Percentiles rank a stretch among this genome's conserved stretches.
Conservation (phyloP, 2,329 filamentous ascomycete genomes). For the Cyclaneusma minus region DNA sequence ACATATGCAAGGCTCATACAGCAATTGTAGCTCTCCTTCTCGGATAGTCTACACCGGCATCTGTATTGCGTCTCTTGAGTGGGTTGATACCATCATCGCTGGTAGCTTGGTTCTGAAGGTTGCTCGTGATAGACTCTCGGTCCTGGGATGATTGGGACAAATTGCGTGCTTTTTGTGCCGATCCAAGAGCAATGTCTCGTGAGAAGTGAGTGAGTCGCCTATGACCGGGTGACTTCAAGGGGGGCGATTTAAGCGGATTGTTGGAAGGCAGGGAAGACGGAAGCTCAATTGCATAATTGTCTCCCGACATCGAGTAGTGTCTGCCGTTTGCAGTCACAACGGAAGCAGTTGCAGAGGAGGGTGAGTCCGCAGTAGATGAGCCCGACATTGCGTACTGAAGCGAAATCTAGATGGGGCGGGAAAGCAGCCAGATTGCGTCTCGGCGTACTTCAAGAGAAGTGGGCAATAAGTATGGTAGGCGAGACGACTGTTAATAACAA, state of each 20-base stretch:
- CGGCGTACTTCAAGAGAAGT: no score
- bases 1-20: slow-evolving; percentile 26
- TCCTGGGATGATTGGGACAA: slow-evolving; percentile 38
- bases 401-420: slow-evolving; percentile 3
- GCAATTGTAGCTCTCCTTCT: slow-evolving; percentile 49
- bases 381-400: slow-evolving; percentile 13
- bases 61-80: slow-evolving; percentile 45
- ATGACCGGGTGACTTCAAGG: slow-evolving; percentile 34
- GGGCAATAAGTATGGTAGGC: no score
- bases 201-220: slow-evolving; percentile 32
- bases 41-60: slow-evolving; percentile 46
- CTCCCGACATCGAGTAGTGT: slow-evolving; percentile 15
- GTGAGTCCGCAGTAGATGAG: slow-evolving; percentile 16
- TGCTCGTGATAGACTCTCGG: slow-evolving; percentile 18
- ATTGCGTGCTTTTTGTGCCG: slow-evolving; percentile 37
- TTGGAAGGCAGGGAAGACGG: slow-evolving; percentile 12
- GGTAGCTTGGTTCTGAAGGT: slow-evolving; percentile 14
- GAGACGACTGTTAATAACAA: no score
- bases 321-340: slow-evolving; percentile 10
- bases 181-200: slow-evolving; percentile 36
- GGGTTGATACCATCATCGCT: slow-evolving; percentile 41
- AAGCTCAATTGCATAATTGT: slow-evolving; percentile 15
- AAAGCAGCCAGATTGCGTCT: no score
- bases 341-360: slow-evolving; percentile 13
- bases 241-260: slow-evolving; percentile 3